Evolutionary conservation across 495 filamentous ascomycete species (phyloP), one percentile per base, ranked within the genome.

Genomic region (Penicillium dipodomyicola): DNA sequence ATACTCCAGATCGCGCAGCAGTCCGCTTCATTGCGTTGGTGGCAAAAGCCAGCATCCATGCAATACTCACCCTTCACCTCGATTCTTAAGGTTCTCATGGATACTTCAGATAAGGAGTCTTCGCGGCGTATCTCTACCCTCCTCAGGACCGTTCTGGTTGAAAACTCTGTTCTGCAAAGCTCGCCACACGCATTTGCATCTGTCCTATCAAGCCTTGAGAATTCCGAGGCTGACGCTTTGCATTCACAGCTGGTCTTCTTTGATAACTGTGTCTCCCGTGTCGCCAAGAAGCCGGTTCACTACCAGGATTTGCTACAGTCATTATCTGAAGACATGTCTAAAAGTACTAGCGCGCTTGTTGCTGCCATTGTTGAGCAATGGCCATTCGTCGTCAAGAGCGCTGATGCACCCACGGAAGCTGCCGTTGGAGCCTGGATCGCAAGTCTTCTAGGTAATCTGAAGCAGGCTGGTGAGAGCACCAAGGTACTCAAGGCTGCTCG

Each of bases 21-120:
- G 60, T 93, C 90, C 11, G 83, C 89, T 15, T 83, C 83, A 15
- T 88, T 95, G 81, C 85, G 86, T 41, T 97, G 92, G 92, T 94
- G 82, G 76, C 79, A 85, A 52, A 84, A 86, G 57, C 75, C 79
- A 58, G 81, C 82, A 80, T 70, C 72, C 23, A 76, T 80, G 65
- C 62, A 75, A 57, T 75, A 74, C 32, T 78, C 77, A 29, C 74
- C 75, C 6, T 77, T 77, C 44, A 76, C 73, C 4, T 78, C 74
- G 7, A 74, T 78, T 42, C 56, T 80, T 57, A 77, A 73, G 54
- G 73, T 78, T 22, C 58, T 76, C 27, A 61, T 72, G 25, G 61
- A 57, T 20, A 70, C 74, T 5, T 60, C 72, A 3, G 70, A 76
- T 40, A 64, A 63, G 27, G 62, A 68, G 9, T 75, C 72, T 33